Conservation (phyloP, 2,329 filamentous ascomycete genomes). For the Ilyonectria robusta region DNA sequence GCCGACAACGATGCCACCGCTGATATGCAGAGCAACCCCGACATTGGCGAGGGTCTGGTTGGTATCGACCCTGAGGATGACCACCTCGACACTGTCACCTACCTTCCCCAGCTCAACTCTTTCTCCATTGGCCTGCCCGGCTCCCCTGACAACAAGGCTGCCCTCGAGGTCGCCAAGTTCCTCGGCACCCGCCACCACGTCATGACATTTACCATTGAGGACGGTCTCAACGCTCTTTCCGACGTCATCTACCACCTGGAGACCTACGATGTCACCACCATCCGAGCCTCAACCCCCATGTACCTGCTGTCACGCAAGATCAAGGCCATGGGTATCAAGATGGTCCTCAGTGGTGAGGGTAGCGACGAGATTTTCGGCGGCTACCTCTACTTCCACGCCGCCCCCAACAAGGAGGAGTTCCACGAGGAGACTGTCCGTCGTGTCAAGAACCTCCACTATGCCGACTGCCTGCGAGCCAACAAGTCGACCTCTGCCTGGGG, state of each 20-base stretch:
- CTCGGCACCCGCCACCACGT: slow-evolving; percentile 98
- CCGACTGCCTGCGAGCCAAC: slow-evolving; percentile 98
- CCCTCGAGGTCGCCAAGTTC: slow-evolving; percentile 94
- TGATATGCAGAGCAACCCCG: slow-evolving; percentile 61
- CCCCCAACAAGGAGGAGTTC: slow-evolving; percentile 91
- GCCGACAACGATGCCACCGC: slow-evolving; percentile 61
- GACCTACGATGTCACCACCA: slow-evolving; percentile 98
- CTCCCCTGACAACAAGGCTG: slow-evolving; percentile 92
- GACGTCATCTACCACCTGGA: slow-evolving; percentile 99
- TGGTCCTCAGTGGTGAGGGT: slow-evolving; percentile 97
- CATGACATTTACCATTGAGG: slow-evolving; percentile 98
- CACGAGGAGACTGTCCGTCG: slow-evolving; percentile 95
- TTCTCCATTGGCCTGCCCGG: slow-evolving; percentile 98
- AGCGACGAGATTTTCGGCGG: slow-evolving; percentile 99
- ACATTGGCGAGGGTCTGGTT: slow-evolving; percentile 81
- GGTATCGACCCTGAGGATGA: slow-evolving; percentile 91
- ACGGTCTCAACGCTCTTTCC: slow-evolving; percentile 94
- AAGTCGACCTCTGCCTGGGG: slow-evolving; percentile 99
- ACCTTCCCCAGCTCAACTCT: slow-evolving; percentile 95
- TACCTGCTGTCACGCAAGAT: slow-evolving; percentile 98
- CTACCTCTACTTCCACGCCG: slow-evolving; percentile 98
- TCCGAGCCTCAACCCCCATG: slow-evolving; percentile 98
- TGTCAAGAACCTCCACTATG: slow-evolving; percentile 95
- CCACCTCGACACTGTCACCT: slow-evolving; percentile 89
- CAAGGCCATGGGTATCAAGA: slow-evolving; percentile 99